Percentiles rank a stretch among this genome's conserved stretches.
These are phyloP conservation scores for Schizochytrium sp. DNA, from an alignment of 108 stramenopile genomes.

Conservation along the genomic window DNA sequence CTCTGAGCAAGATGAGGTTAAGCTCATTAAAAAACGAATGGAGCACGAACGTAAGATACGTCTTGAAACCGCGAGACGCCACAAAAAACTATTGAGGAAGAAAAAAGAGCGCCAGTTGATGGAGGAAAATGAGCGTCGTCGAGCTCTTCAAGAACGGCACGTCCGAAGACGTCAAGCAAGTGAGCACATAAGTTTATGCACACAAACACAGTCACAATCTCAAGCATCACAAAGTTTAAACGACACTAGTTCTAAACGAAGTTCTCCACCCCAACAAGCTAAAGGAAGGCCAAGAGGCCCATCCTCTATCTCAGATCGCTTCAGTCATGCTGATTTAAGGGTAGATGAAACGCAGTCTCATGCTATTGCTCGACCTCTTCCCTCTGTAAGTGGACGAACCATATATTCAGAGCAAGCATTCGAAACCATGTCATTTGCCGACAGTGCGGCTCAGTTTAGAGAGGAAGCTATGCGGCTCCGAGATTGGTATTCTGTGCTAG, in stretches of 20 bases:
- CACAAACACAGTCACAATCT: neutral
- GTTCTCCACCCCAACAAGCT: no score
- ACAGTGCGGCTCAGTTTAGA: neutral
- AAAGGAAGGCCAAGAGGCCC: no score
- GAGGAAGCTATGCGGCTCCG: constrained; percentile 23
- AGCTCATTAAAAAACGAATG: neutral
- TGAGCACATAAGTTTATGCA: neutral
- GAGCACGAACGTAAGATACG: constrained; percentile 10
- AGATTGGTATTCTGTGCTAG: constrained; percentile 29
- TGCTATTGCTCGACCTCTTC: neutral
- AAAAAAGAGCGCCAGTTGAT: neutral
- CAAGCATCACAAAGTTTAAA: neutral
- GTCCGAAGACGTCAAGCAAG: neutral
- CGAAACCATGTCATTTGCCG: constrained; percentile 34
- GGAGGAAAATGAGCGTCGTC: constrained; percentile 25
- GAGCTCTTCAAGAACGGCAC: constrained; percentile 6
- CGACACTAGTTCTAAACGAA: neutral
- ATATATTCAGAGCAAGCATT: constrained; percentile 27
- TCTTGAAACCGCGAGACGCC: constrained; percentile 4
- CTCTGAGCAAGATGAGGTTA: neutral
- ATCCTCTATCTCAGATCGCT: neutral
- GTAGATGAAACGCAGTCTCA: constrained; percentile 14
- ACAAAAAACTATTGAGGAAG: neutral
- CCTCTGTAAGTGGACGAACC: constrained; percentile 10
- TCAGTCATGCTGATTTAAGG: constrained; percentile 1